Evolutionary conservation across 2,329 filamentous ascomycete species (phyloP).

Genomic region (Scortechinia acanthostroma): DNA sequence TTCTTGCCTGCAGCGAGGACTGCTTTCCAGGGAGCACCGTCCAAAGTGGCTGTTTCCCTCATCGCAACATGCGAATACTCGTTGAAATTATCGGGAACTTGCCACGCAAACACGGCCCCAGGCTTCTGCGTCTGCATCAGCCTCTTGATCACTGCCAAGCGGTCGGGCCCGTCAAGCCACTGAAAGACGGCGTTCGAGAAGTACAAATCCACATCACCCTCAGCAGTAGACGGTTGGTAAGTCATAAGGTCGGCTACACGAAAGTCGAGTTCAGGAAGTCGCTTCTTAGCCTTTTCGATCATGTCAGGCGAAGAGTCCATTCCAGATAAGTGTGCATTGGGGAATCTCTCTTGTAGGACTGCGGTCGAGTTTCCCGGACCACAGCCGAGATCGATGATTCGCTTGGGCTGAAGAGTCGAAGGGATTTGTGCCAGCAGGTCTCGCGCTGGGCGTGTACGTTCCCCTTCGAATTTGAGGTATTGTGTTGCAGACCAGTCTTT

Average conservation of each 20-base stretch:
- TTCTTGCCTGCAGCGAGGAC: slow-evolving; percentile 15
- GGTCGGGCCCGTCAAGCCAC: slow-evolving; percentile 35
- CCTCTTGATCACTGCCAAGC: slow-evolving; percentile 32
- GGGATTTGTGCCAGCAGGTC: slow-evolving; percentile 42
- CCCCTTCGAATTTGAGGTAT: slow-evolving; percentile 44
- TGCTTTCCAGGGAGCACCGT: slow-evolving; percentile 24
- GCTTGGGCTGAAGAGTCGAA: slow-evolving; percentile 23
- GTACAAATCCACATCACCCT: slow-evolving; percentile 27
- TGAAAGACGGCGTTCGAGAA: slow-evolving; percentile 53
- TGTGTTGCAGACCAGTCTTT: slow-evolving; percentile 44
- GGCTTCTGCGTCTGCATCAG: slow-evolving; percentile 28
- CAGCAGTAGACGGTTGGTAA: slow-evolving; percentile 18
- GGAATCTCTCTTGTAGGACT: slow-evolving; percentile 36
- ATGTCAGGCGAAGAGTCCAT: slow-evolving; percentile 48
- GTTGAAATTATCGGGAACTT: slow-evolving; percentile 40
- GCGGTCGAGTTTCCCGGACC: slow-evolving; percentile 51
- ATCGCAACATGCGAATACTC: slow-evolving; percentile 41
- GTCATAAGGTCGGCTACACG: slow-evolving; percentile 31
- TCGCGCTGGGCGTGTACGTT: slow-evolving; percentile 41
- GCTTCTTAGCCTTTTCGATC: slow-evolving; percentile 35
- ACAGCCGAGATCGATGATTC: slow-evolving; percentile 50
- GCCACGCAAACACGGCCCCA: slow-evolving; percentile 43
- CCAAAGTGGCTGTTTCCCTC: slow-evolving; percentile 30
- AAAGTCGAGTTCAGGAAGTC: slow-evolving; percentile 33
- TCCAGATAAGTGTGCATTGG: slow-evolving; percentile 33